phyloP scores from a whole-genome alignment of 192 early-diverging fungal species.

The Coemansia sp. region DNA sequence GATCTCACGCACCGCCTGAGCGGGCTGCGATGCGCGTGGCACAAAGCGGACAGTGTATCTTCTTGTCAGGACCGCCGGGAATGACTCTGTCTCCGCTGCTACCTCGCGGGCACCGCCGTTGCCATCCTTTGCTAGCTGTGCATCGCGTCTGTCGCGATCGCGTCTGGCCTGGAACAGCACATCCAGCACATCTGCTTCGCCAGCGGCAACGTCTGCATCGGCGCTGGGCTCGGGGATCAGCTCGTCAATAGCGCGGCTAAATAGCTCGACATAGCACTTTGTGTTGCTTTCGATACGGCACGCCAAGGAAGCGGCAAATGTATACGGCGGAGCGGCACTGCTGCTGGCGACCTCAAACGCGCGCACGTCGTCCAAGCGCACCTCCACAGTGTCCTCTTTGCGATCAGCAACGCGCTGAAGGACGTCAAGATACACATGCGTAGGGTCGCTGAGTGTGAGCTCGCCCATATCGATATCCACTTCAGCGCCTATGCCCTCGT shows the following conservation, averaged over 20 bases:
- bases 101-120: slow-evolving; percentile 28
- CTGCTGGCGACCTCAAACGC: slow-evolving; percentile 43
- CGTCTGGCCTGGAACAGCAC: slow-evolving; percentile 84
- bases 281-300: slow-evolving; percentile 78
- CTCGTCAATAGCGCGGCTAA: slow-evolving; percentile 70
- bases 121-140: not conserved
- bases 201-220: slow-evolving; percentile 34
- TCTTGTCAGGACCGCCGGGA: slow-evolving; percentile 81
- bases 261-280: slow-evolving; percentile 78
- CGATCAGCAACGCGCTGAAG: slow-evolving; percentile 65
- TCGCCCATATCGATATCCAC: slow-evolving; percentile 10
- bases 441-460: slow-evolving; percentile 10
- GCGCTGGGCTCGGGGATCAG: slow-evolving; percentile 54
- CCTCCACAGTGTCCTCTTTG: slow-evolving; percentile 53
- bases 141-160: slow-evolving; percentile 58
- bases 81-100: slow-evolving; percentile 47
- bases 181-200: slow-evolving; percentile 80
- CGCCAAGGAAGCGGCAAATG: slow-evolving; percentile 44
- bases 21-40: slow-evolving; percentile 57
- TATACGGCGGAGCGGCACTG: slow-evolving; percentile 20
- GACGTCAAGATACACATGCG: slow-evolving; percentile 47
- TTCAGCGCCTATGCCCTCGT: slow-evolving; percentile 5
- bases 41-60: slow-evolving; percentile 83
- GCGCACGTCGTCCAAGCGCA: slow-evolving; percentile 69
- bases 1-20: slow-evolving; percentile 83